These are phyloP conservation scores for Lentinula edodes DNA, from an alignment of 768 basidiomycete species.

Conservation along the genomic window DNA sequence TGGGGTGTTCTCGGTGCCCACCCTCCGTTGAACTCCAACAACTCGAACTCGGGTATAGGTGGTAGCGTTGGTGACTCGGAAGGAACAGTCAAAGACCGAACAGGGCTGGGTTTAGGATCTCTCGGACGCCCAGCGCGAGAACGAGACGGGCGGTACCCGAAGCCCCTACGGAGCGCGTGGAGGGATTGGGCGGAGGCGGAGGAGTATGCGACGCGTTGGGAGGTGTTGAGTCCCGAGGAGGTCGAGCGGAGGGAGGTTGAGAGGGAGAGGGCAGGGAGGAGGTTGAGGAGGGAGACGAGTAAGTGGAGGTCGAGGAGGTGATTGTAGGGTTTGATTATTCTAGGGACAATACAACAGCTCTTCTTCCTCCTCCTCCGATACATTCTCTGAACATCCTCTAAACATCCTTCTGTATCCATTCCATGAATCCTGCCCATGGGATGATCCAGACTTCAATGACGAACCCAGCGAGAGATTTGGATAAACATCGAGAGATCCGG, in stretches of 20 bases:
- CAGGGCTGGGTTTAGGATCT: constrained; percentile 73
- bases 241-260: constrained; percentile 87
- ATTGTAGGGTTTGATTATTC: too few relatives aligned
- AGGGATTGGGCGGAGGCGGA: constrained; percentile 91
- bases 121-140: constrained; percentile 54
- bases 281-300: background rate
- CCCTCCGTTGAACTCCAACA: too few relatives aligned
- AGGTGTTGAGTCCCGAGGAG: constrained; percentile 85
- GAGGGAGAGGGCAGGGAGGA: constrained; percentile 78
- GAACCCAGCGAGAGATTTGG: too few relatives aligned
- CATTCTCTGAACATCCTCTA: too few relatives aligned
- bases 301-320: too few relatives aligned
- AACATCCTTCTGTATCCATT: too few relatives aligned
- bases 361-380: too few relatives aligned
- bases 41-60: too few relatives aligned
- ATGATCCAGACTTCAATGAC: too few relatives aligned
- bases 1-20: constrained; percentile 78
- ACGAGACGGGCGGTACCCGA: constrained; percentile 69
- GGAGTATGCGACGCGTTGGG: constrained; percentile 84
- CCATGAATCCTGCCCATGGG: too few relatives aligned
- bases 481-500: too few relatives aligned
- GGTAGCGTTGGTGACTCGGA: constrained; percentile 25
- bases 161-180: constrained; percentile 84
- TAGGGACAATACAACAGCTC: too few relatives aligned
- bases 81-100: constrained; percentile 66